These are phyloP conservation scores for Triticum dicoccoides DNA, from an alignment of 176 grass and related monocot species.

Conservation along the genomic window DNA sequence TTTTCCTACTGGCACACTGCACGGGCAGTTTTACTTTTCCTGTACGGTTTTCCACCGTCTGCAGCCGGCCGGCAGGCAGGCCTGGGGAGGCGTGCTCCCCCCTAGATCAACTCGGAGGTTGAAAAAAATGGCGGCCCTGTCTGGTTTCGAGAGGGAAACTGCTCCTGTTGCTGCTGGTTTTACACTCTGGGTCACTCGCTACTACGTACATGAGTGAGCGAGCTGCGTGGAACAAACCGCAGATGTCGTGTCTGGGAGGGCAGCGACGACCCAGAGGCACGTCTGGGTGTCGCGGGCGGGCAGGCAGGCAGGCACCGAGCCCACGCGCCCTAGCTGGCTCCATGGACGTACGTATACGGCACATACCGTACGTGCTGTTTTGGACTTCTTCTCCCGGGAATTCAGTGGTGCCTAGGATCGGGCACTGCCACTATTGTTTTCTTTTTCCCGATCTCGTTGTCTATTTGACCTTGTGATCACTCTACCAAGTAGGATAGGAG, in stretches of 20 bases:
- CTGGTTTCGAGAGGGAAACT: neutral
- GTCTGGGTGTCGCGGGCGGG: slow-evolving; percentile 25
- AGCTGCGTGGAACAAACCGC: neutral
- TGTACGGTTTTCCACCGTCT: neutral
- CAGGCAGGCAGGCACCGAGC: neutral
- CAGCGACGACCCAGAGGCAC: neutral
- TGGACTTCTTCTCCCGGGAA: slow-evolving; percentile 11
- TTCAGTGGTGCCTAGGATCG: neutral
- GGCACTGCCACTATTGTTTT: neutral
- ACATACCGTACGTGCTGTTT: neutral
- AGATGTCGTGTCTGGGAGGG: neutral
- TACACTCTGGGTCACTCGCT: neutral
- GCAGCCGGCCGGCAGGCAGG: slow-evolving; percentile 8
- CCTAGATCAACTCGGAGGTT: neutral
- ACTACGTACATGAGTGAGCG: neutral
- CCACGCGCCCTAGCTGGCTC: slow-evolving; percentile 1
- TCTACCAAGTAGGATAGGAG: too few species aligned
- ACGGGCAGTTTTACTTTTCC: neutral
- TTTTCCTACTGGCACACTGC: neutral
- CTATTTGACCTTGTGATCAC: too few species aligned
- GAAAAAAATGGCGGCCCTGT: neutral
- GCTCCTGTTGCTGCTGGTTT: neutral
- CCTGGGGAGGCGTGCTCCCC: neutral
- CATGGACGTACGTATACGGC: neutral
- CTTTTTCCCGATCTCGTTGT: neutral